phyloP scores from a whole-genome alignment of 495 filamentous ascomycete genomes.

The Immersiella caudata region DNA sequence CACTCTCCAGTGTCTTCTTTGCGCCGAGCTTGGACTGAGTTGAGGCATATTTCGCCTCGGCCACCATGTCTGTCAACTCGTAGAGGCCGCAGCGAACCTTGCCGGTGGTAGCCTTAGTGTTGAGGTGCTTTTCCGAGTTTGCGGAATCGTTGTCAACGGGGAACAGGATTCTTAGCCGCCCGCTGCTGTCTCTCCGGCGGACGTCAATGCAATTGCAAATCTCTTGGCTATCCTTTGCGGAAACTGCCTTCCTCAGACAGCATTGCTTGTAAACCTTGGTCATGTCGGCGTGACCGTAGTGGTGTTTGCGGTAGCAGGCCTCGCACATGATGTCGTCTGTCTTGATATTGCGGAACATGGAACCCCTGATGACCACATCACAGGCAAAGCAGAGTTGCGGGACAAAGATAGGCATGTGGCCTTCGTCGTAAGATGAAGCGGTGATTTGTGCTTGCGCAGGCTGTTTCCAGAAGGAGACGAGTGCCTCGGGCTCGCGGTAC shows the following conservation, averaged over 20 bases:
- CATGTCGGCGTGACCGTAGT: conserved; percentile 5
- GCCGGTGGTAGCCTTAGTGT: conserved; percentile 1
- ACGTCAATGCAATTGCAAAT: conserved; percentile 36
- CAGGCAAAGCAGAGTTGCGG: conserved; percentile 32
- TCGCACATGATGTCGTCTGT: conserved; percentile 24
- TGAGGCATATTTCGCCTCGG: conserved; percentile 15
- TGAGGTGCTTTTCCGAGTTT: not conserved
- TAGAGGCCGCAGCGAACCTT: conserved; percentile 30
- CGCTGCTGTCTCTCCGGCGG: conserved; percentile 22
- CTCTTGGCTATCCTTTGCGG: conserved; percentile 19
- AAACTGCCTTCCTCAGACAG: conserved; percentile 29
- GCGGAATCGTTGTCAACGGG: conserved; percentile 24
- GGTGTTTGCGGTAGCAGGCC: conserved; percentile 26
- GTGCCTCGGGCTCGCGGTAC: conserved; percentile 31
- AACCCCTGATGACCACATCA: conserved; percentile 31
- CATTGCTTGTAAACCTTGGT: conserved; percentile 39
- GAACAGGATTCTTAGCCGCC: conserved; percentile 25
- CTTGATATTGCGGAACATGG: conserved; percentile 34
- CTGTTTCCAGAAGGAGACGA: conserved; percentile 31
- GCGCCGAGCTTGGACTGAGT: not conserved
- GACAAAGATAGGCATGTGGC: conserved; percentile 26
- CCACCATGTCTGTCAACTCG: conserved; percentile 16
- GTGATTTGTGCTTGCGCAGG: conserved; percentile 34
- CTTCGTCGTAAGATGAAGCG: conserved; percentile 18
- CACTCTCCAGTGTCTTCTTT: conserved; percentile 2